Percentiles rank a stretch among this genome's conserved stretches.
Conservation (phyloP, 495 filamentous ascomycete species). For the Sporormia fimetaria region DNA sequence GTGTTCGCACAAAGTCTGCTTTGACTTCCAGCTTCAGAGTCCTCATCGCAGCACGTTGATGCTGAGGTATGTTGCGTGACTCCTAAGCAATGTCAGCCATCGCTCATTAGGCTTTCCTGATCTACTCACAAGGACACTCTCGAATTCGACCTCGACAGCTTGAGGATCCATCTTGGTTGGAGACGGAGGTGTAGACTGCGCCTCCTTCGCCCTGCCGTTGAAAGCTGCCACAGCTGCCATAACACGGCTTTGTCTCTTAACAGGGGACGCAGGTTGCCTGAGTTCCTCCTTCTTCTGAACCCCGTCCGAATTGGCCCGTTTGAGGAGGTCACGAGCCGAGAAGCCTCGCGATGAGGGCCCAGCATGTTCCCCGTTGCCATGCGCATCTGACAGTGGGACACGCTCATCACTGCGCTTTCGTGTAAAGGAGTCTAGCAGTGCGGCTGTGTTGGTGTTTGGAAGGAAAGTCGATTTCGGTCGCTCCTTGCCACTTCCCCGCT, state of each 20-base stretch:
- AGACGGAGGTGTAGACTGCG: conserved; percentile 14
- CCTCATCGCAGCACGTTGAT: conserved; percentile 88
- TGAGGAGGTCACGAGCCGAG: conserved; percentile 6
- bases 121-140: conserved; percentile 45
- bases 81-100: conserved; percentile 36
- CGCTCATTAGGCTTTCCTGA: not conserved
- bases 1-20: conserved; percentile 83
- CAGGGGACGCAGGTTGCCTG: conserved; percentile 32
- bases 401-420: conserved; percentile 21
- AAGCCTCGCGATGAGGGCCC: conserved; percentile 1
- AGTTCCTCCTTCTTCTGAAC: conserved; percentile 26
- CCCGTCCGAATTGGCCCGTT: conserved; percentile 16
- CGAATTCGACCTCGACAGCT: conserved; percentile 43
- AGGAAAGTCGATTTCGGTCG: conserved; percentile 47
- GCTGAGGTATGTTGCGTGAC: conserved; percentile 80
- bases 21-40: conserved; percentile 81
- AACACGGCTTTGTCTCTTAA: conserved; percentile 39
- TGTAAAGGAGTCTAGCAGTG: conserved; percentile 16
- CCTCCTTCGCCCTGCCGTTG: conserved; percentile 36
- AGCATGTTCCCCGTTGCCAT: conserved; percentile 15
- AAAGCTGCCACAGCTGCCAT: conserved; percentile 56
- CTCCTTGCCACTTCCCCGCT: conserved; percentile 28
- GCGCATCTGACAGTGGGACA: conserved; percentile 12
- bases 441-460: conserved; percentile 6
- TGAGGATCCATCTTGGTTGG: conserved; percentile 32